Conservation (phyloP, 2,329 filamentous ascomycete genomes). For the Trichophyton schoenleinii region DNA sequence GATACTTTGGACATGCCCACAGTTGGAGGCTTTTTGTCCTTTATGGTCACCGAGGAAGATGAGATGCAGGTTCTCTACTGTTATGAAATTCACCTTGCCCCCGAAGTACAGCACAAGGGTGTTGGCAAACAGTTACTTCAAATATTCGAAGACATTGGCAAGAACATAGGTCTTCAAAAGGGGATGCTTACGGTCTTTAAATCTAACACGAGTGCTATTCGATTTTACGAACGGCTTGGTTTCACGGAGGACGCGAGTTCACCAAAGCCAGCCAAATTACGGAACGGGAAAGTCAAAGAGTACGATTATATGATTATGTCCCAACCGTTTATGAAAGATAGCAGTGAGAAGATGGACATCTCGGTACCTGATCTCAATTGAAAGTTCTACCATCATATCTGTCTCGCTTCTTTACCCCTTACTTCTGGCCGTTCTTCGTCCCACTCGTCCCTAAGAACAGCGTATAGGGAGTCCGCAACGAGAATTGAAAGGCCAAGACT, state of each 20-base stretch:
- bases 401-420: slow-evolving; percentile 72
- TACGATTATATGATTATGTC: slow-evolving; percentile 44
- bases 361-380: not conserved
- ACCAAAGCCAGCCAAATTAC: slow-evolving; percentile 37
- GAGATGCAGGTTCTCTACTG: slow-evolving; percentile 47
- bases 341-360: not conserved
- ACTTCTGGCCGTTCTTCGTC: slow-evolving; percentile 84
- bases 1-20: slow-evolving; percentile 10
- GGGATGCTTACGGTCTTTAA: slow-evolving; percentile 50
- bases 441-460: slow-evolving; percentile 82
- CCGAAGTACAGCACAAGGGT: slow-evolving; percentile 35
- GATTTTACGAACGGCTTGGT: slow-evolving; percentile 41
- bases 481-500: slow-evolving; percentile 78
- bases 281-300: slow-evolving; percentile 39
- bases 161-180: slow-evolving; percentile 38
- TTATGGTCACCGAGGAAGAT: slow-evolving; percentile 47
- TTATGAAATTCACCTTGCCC: slow-evolving; percentile 48
- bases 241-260: slow-evolving; percentile 42
- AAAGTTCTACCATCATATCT: slow-evolving; percentile 45
- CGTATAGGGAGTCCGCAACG: slow-evolving; percentile 77
- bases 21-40: slow-evolving; percentile 37
- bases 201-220: slow-evolving; percentile 36
- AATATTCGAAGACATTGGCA: slow-evolving; percentile 37
- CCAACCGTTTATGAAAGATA: slow-evolving; percentile 25
- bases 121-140: slow-evolving; percentile 41